Evolutionary conservation across 495 filamentous ascomycete species (phyloP).

Genomic region (Emericellopsis terricola): DNA sequence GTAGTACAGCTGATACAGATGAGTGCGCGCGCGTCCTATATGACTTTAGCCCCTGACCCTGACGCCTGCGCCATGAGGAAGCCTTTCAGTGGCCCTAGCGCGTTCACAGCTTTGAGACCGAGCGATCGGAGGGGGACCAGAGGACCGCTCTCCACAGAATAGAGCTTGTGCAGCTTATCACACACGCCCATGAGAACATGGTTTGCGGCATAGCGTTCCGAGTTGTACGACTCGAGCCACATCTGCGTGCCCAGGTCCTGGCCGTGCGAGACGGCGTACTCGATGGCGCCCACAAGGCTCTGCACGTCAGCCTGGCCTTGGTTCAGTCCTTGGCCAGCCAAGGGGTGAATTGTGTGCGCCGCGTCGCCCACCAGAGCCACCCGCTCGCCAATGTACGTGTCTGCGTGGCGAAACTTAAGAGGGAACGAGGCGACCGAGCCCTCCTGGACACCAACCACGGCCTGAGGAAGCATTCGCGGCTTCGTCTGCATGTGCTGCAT

Average conservation of each 20-base stretch:
- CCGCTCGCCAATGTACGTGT: slow-evolving; percentile 76
- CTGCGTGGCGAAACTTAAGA: slow-evolving; percentile 73
- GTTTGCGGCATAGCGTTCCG: slow-evolving; percentile 64
- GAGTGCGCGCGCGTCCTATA: no score
- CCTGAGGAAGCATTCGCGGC: slow-evolving; percentile 21
- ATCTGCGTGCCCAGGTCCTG: slow-evolving; percentile 64
- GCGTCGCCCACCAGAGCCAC: slow-evolving; percentile 85
- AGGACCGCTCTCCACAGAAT: slow-evolving; percentile 55
- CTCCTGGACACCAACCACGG: slow-evolving; percentile 49
- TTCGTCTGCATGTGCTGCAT: slow-evolving; percentile 44
- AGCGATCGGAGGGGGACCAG: slow-evolving; percentile 59
- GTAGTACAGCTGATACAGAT: no score
- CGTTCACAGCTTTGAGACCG: slow-evolving; percentile 62
- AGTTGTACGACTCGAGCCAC: slow-evolving; percentile 60
- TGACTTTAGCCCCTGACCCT: slow-evolving; percentile 31
- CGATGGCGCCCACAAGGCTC: slow-evolving; percentile 51
- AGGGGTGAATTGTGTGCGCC: slow-evolving; percentile 84
- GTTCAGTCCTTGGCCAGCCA: slow-evolving; percentile 90
- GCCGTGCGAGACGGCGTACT: slow-evolving; percentile 56
- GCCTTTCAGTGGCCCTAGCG: slow-evolving; percentile 58
- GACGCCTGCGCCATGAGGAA: slow-evolving; percentile 85
- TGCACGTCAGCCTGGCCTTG: slow-evolving; percentile 79
- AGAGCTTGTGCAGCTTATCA: slow-evolving; percentile 89
- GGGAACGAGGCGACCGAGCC: slow-evolving; percentile 82
- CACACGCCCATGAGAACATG: slow-evolving; percentile 74